phyloP scores from a whole-genome alignment of 2,329 filamentous ascomycete genomes.

The Ophiostoma ulmi region DNA sequence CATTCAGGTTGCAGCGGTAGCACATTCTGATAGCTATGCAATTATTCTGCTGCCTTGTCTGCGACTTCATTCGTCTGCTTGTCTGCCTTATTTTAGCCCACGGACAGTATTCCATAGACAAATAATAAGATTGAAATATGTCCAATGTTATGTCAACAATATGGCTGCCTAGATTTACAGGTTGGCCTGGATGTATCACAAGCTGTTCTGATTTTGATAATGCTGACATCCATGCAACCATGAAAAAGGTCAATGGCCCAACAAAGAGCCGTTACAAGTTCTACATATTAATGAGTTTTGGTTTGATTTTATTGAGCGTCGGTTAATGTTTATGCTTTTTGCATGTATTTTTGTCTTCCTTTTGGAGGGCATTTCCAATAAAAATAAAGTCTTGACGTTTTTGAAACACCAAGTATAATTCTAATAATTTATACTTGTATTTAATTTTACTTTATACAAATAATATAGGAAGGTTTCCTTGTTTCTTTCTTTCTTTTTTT shows the following conservation, averaged over 20 bases:
- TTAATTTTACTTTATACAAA: no score
- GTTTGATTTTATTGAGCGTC: not conserved
- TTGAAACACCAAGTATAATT: no score
- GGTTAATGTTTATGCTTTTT: no score
- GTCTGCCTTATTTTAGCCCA: not conserved
- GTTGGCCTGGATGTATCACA: not conserved
- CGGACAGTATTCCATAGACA: not conserved
- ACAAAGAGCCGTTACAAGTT: not conserved
- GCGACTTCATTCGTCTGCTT: no score
- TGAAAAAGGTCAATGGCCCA: not conserved
- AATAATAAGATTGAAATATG: not conserved
- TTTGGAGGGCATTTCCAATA: no score
- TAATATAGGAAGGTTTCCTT: no score
- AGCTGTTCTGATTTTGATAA: not conserved
- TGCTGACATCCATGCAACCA: not conserved
- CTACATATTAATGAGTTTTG: not conserved
- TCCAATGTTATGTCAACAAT: not conserved
- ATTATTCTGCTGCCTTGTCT: not conserved
- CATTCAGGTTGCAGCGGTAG: not conserved
- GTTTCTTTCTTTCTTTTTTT: no score
- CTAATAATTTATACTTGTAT: no score
- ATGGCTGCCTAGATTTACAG: not conserved
- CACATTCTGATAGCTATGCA: not conserved
- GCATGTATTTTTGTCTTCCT: not conserved
- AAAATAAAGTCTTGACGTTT: no score